Evolutionary conservation across 2,329 filamentous ascomycete species (phyloP), one percentile per base, ranked within the genome.

Genomic region (Ascochyta koolunga): DNA sequence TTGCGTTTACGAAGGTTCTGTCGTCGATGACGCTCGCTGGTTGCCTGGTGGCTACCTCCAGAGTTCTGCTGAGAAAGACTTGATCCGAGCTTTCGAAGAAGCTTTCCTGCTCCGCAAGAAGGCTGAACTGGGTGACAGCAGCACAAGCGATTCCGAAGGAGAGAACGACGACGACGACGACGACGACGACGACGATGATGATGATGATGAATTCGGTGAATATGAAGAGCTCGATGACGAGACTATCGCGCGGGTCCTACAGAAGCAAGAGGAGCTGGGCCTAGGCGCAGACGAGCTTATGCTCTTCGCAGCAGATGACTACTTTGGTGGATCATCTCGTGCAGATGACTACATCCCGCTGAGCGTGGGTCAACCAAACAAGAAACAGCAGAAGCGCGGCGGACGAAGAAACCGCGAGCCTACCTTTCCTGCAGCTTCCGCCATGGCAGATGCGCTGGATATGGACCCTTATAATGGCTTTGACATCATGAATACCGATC

Each of bases 401-500:
- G 50, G 58, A 9, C 42, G 53, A 16, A 51, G 37, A 16, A 61
- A 56, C n/a, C 62, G 54, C 15, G 58, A 62, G 3, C 54, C 45
- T 13, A 55, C 46, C 13, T 86, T 85, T 64, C 81, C 82, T 15
- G 79, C 80, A 32, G 85, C 84, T 5, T 78, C 78, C 39, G 77
- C 80, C 15, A 80, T 87, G 62, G 84, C 83, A 3, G 84, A 86
- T 67, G 79, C 80, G 0, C 75, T 86, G 2, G 83, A 86, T n/a
- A 74, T 78, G 58, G 82, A 84, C 60, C 82, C 83, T 50, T 80
- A 87, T 51, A 86, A 88, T 56, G 89, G 86, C 8, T 88, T 96
- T 59, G 91, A 96, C 67, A 79, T 96, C 38, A 93, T 95, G 88
- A 90, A 96, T 66, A 91, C 89, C 76, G 83, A 89, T 15, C 82